Conservation (phyloP, 371 early-diverging fungal genomes). For the Sporodiniella umbellata region DNA sequence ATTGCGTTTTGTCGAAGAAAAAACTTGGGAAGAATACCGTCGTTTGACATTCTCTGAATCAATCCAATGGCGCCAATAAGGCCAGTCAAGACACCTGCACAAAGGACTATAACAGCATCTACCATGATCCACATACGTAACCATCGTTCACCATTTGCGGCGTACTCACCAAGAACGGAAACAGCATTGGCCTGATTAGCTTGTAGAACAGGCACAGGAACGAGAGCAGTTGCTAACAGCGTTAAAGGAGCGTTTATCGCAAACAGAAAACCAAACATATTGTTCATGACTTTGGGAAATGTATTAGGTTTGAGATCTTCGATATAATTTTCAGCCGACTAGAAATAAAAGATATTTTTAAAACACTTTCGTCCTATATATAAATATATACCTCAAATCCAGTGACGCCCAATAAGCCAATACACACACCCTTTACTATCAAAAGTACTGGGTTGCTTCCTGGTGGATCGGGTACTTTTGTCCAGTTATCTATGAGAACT, state of each 20-base stretch:
- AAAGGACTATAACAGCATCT: slow-evolving; percentile 59
- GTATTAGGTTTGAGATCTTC: slow-evolving; percentile 54
- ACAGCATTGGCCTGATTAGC: slow-evolving; percentile 40
- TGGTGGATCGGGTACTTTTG: slow-evolving; percentile 22
- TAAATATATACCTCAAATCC: slow-evolving; percentile 44
- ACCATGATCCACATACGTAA: slow-evolving; percentile 44
- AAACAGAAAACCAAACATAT: slow-evolving; percentile 49
- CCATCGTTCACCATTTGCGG: slow-evolving; percentile 36
- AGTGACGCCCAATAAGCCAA: slow-evolving; percentile 58
- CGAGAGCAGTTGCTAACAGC: slow-evolving; percentile 31
- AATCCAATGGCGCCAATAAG: slow-evolving; percentile 55
- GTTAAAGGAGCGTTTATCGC: slow-evolving; percentile 47
- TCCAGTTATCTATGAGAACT: slow-evolving; percentile 43
- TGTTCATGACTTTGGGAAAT: slow-evolving; percentile 57
- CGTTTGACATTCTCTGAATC: slow-evolving; percentile 48
- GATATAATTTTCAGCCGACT: slow-evolving; percentile 49
- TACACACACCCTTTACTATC: slow-evolving; percentile 51
- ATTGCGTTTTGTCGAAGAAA: slow-evolving; percentile 39
- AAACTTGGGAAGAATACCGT: slow-evolving; percentile 49
- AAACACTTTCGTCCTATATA: background rate
- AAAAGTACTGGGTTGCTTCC: slow-evolving; percentile 25
- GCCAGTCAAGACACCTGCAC: slow-evolving; percentile 59
- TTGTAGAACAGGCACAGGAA: slow-evolving; percentile 42
- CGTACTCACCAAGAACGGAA: slow-evolving; percentile 44
- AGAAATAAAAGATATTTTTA: background rate